Conservation (phyloP, 148 eudicot genomes). For the Pharnaceum exiguum region DNA sequence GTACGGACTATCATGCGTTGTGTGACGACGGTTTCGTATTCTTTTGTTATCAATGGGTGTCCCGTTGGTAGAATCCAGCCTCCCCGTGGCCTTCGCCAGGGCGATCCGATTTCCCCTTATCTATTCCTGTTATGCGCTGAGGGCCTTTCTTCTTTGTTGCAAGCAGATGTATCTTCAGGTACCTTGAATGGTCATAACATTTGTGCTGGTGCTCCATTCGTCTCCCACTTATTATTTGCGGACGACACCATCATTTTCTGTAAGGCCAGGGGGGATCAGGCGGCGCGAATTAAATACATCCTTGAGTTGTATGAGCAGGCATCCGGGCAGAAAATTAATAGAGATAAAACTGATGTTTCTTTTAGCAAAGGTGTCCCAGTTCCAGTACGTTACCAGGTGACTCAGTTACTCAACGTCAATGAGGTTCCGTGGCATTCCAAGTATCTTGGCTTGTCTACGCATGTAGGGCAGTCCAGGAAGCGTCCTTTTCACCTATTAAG, state of each 20-base stretch:
- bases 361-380: background rate
- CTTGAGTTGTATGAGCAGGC: background rate
- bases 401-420: background rate
- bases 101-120: background rate
- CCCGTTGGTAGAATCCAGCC: background rate
- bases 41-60: background rate
- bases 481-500: background rate
- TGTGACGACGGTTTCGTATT: background rate
- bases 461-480: background rate
- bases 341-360: background rate
- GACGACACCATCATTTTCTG: background rate
- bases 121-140: background rate
- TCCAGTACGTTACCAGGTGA: background rate
- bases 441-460: background rate
- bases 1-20: background rate
- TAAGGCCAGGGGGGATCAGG: background rate
- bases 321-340: background rate
- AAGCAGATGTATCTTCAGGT: background rate
- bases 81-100: background rate
- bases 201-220: background rate
- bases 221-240: background rate
- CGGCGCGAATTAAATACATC: background rate
- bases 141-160: background rate
- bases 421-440: background rate
- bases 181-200: background rate